phyloP scores from a whole-genome alignment of 139 green algal species.

The Desmodesmus armatus region DNA sequence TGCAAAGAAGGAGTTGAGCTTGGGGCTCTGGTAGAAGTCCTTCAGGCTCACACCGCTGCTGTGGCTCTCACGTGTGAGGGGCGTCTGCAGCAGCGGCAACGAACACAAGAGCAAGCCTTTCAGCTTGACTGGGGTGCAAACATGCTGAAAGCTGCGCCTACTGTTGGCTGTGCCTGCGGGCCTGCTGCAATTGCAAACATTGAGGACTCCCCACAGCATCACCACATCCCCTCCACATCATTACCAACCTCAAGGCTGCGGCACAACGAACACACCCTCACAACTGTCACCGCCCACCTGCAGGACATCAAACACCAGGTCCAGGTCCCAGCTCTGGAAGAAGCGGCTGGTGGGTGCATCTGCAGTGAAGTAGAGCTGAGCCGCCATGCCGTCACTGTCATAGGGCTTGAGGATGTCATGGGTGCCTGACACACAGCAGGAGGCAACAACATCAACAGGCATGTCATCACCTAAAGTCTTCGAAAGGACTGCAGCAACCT shows the following conservation, averaged over 20 bases:
- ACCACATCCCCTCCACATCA: background rate
- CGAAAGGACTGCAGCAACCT: no score
- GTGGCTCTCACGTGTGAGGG: constrained; percentile 42
- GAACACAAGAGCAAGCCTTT: no score
- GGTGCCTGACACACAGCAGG: constrained; percentile 4
- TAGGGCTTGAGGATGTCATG: constrained; percentile 39
- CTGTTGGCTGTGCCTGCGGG: background rate
- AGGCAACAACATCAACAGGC: no score
- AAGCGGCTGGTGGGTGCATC: constrained; percentile 30
- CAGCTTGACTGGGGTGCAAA: no score
- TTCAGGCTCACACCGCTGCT: constrained; percentile 38
- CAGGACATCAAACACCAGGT: constrained; percentile 40
- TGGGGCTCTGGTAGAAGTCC: constrained; percentile 32
- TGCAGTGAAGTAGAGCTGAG: constrained; percentile 38
- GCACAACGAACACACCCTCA: background rate
- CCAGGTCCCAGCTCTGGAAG: constrained; percentile 39
- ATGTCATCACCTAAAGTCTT: no score
- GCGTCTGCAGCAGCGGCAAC: constrained; percentile 27
- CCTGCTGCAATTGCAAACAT: background rate
- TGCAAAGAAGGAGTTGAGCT: constrained; percentile 7
- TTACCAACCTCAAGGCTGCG: background rate
- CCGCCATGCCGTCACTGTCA: constrained; percentile 40
- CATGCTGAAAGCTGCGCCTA: background rate
- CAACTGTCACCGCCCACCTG: constrained; percentile 1
- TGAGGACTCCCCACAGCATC: background rate